A percentile compares a stretch with the other conserved stretches of the same genome.
Evolutionary conservation across 108 stramenopile species (phyloP).

Genomic region (Cyclotella atomus): DNA sequence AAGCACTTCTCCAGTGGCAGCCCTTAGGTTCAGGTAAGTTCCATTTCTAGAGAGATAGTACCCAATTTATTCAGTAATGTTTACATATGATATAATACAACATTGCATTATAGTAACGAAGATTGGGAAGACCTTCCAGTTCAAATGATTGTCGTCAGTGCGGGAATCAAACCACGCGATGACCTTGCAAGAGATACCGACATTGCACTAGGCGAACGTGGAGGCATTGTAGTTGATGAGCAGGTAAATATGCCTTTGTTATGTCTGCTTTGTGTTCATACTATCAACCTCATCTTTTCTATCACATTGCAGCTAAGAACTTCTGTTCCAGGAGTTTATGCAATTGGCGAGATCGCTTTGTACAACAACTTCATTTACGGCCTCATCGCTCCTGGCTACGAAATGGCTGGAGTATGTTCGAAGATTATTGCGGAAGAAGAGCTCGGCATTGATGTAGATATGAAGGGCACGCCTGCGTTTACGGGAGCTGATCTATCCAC

Average conservation of each 20-base stretch:
- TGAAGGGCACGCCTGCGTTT: conserved; percentile 68
- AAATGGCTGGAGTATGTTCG: conserved; percentile 90
- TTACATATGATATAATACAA: too few species aligned
- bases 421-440: conserved; percentile 71
- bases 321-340: conserved; percentile 80
- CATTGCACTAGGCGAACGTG: conserved; percentile 87
- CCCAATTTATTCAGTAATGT: too few species aligned
- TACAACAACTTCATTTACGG: conserved; percentile 95
- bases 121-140: conserved; percentile 91
- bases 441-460: conserved; percentile 58
- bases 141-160: conserved; percentile 90
- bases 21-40: conserved; percentile 63
- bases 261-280: background rate
- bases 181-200: conserved; percentile 76
- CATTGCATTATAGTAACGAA: conserved; percentile 80
- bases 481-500: conserved; percentile 93
- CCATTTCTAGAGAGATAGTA: too few species aligned
- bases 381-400: conserved; percentile 91
- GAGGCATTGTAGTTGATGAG: conserved; percentile 91
- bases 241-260: background rate
- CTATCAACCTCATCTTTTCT: background rate
- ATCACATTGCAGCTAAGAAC: conserved; percentile 64
- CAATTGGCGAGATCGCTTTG: conserved; percentile 92
- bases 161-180: conserved; percentile 94
- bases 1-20: conserved; percentile 67